Conservation (phyloP, 176 grass and related monocot genomes). For the Puccinellia tenuiflora region DNA sequence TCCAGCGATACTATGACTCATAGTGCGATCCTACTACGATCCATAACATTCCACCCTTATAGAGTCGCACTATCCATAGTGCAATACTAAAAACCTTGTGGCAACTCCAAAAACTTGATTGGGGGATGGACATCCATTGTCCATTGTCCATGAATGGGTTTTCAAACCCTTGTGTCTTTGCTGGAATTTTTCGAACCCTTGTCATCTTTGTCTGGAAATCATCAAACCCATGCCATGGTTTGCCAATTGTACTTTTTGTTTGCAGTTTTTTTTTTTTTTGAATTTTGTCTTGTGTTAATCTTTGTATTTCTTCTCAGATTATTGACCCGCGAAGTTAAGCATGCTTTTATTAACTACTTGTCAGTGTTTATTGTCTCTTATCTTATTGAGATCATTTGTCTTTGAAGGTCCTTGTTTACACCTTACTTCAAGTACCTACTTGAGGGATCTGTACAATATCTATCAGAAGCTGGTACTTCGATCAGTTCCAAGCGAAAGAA, state of each 20-base stretch:
- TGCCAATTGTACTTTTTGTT: not conserved
- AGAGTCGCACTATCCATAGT: not conserved
- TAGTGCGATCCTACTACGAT: not conserved
- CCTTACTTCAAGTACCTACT: constrained; percentile 97
- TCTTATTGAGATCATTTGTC: constrained; percentile 25
- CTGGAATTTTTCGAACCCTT: not conserved
- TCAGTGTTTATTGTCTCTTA: not conserved
- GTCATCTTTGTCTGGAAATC: not conserved
- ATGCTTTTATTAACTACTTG: not conserved
- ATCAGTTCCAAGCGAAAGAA: constrained; percentile 57
- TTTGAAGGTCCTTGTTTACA: constrained; percentile 74
- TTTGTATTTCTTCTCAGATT: not conserved
- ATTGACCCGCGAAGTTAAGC: not conserved
- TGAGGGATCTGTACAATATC: constrained; percentile 57
- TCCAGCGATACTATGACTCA: not conserved
- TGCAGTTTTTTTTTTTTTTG: not conserved
- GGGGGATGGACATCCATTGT: not conserved
- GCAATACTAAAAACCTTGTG: not conserved
- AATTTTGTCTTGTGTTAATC: not conserved
- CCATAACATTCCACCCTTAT: not conserved
- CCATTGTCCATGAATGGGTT: not conserved
- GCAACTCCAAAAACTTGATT: not conserved
- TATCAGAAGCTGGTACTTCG: constrained; percentile 48
- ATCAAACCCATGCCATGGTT: not conserved
- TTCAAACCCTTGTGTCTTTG: not conserved